A percentile compares a stretch with the other conserved stretches of the same genome.
Evolutionary conservation across 2,329 filamentous ascomycete genomes (phyloP).

Genomic region (Cladobotryum mycophilum): DNA sequence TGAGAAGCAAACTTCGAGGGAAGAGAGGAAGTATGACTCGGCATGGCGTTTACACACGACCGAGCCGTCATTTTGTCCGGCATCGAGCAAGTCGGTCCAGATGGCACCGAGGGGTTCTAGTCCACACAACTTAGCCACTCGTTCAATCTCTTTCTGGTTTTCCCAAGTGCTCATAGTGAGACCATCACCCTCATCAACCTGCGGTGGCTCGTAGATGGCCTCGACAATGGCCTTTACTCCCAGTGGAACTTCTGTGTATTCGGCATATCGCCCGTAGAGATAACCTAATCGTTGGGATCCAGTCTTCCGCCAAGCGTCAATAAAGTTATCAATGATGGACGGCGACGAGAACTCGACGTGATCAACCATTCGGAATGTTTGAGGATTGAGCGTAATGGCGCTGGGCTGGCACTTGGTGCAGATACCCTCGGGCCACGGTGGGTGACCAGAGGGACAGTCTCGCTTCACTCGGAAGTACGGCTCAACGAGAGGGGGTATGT

Average conservation of each 20-base stretch:
- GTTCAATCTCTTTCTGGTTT: slow-evolving; percentile 74
- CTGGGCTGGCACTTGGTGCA: slow-evolving; percentile 98
- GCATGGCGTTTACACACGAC: slow-evolving; percentile 94
- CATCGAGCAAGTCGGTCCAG: slow-evolving; percentile 85
- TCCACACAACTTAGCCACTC: slow-evolving; percentile 75
- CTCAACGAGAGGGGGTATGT: slow-evolving; percentile 90
- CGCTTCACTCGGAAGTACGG: slow-evolving; percentile 85
- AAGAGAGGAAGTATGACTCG: slow-evolving; percentile 91
- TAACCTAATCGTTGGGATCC: slow-evolving; percentile 82
- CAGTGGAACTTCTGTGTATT: slow-evolving; percentile 87
- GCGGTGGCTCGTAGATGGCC: slow-evolving; percentile 93
- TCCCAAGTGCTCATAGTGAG: slow-evolving; percentile 80
- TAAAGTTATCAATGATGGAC: slow-evolving; percentile 77
- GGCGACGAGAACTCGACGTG: slow-evolving; percentile 93
- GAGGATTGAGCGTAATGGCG: slow-evolving; percentile 89
- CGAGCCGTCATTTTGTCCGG: slow-evolving; percentile 72
- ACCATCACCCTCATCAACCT: slow-evolving; percentile 82
- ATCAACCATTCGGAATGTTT: slow-evolving; percentile 93
- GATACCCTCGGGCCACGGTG: slow-evolving; percentile 90
- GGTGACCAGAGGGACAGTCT: slow-evolving; percentile 88
- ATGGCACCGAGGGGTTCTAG: slow-evolving; percentile 87
- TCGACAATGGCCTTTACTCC: slow-evolving; percentile 95
- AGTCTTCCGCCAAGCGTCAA: slow-evolving; percentile 86
- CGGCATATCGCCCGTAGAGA: slow-evolving; percentile 82
- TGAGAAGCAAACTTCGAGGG: slow-evolving; percentile 84